These are phyloP conservation scores for Tephrocybe sp. DNA, from an alignment of 768 basidiomycete genomes.

Conservation along the genomic window DNA sequence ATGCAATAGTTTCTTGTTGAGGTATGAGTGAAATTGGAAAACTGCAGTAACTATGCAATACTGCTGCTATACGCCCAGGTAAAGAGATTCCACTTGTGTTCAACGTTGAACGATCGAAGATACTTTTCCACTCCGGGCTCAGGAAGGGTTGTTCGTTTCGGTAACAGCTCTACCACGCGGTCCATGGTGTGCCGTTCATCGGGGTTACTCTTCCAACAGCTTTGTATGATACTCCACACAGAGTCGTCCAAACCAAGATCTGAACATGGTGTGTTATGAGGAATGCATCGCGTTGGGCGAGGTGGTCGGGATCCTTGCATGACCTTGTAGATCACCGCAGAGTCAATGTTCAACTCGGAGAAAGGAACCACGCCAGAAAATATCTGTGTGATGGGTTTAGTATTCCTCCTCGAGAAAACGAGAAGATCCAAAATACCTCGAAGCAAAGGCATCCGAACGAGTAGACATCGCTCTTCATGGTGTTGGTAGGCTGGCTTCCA, in stretches of 20 bases:
- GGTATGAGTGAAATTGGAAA: no score
- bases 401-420: not conserved
- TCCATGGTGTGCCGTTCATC: constrained; percentile 22
- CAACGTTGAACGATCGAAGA: not conserved
- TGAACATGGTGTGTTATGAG: constrained; percentile 9
- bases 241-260: constrained; percentile 25
- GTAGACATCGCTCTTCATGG: constrained; percentile 30
- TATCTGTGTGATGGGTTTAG: constrained; percentile 15
- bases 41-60: no score
- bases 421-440: no score
- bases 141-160: not conserved
- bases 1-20: no score
- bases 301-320: constrained; percentile 3
- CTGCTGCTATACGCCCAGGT: constrained; percentile 1
- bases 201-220: constrained; percentile 26
- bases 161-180: constrained; percentile 16
- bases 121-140: not conserved
- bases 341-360: constrained; percentile 11
- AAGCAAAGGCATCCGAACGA: constrained; percentile 30
- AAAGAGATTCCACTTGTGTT: constrained; percentile 1
- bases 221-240: constrained; percentile 28
- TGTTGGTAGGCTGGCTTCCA: constrained; percentile 9
- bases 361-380: constrained; percentile 27
- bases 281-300: constrained; percentile 17
- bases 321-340: constrained; percentile 17